A percentile compares a stretch with the other conserved stretches of the same genome.
Conservation (phyloP, 108 stramenopile genomes). For the Pseudonitzschia pungens region DNA sequence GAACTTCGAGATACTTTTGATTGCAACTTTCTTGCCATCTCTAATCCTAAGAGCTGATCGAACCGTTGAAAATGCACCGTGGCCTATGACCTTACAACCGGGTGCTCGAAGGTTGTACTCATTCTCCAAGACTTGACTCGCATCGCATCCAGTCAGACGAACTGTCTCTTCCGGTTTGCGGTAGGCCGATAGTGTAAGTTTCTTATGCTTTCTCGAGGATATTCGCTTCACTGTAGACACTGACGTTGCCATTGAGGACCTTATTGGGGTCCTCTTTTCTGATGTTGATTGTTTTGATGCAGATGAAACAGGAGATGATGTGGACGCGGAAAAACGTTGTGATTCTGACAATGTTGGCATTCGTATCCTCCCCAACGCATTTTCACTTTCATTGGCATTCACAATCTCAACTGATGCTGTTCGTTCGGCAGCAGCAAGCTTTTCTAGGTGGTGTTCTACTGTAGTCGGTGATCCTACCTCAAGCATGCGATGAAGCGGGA, state of each 20-base stretch:
- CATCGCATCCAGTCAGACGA: slow-evolving; percentile 62
- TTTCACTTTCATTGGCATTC: not conserved
- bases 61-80: slow-evolving; percentile 83
- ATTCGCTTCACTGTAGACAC: not conserved
- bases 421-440: slow-evolving; percentile 3
- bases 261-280: not conserved
- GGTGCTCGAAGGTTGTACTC: slow-evolving; percentile 70
- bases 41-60: slow-evolving; percentile 48
- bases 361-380: not conserved
- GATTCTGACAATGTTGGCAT: no score
- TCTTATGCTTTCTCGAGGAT: slow-evolving; percentile 1
- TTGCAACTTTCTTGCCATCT: slow-evolving; percentile 62
- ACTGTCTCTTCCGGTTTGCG: slow-evolving; percentile 67
- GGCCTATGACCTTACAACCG: slow-evolving; percentile 70
- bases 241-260: not conserved
- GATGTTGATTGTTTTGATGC: not conserved
- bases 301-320: not conserved
- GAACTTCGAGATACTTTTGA: slow-evolving; percentile 87
- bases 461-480: slow-evolving; percentile 1
- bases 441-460: slow-evolving; percentile 5
- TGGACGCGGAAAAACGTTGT: not conserved
- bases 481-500: slow-evolving; percentile 13
- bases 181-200: slow-evolving; percentile 69
- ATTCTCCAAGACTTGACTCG: slow-evolving; percentile 48
- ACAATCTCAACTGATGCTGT: not conserved